A percentile compares a stretch with the other conserved stretches of the same genome.
phyloP scores from a whole-genome alignment of 768 basidiomycete species.

The Leccinum incarnatum region DNA sequence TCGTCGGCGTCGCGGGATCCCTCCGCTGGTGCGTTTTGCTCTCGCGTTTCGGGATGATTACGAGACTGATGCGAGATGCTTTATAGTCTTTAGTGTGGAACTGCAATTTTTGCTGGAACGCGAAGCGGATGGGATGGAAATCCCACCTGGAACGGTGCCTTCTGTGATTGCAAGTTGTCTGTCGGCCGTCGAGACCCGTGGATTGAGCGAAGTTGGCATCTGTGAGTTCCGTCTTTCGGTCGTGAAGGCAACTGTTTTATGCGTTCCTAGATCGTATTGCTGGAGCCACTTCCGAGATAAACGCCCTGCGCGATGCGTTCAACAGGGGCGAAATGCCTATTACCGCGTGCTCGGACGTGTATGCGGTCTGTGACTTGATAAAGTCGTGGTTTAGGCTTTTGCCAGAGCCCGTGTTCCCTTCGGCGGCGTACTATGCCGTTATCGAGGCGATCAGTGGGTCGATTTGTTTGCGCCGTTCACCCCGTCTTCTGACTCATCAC shows the following conservation, averaged over 20 bases:
- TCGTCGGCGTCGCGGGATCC: slow-evolving; percentile 62
- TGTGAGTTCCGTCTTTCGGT: slow-evolving; percentile 49
- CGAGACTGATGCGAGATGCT: slow-evolving; percentile 5
- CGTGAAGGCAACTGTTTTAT: not conserved
- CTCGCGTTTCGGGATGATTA: not conserved
- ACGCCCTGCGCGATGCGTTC: slow-evolving; percentile 67
- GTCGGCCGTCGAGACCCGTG: slow-evolving; percentile 68
- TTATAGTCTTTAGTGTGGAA: slow-evolving; percentile 72
- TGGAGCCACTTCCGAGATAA: slow-evolving; percentile 70
- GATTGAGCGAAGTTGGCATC: slow-evolving; percentile 78
- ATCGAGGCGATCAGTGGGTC: slow-evolving; percentile 69
- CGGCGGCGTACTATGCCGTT: slow-evolving; percentile 61
- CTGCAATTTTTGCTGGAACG: slow-evolving; percentile 65
- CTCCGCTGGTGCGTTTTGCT: slow-evolving; percentile 55
- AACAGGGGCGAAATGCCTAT: slow-evolving; percentile 72
- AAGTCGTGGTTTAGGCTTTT: slow-evolving; percentile 85
- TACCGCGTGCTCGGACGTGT: slow-evolving; percentile 62
- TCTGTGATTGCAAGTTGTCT: slow-evolving; percentile 64
- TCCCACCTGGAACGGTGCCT: slow-evolving; percentile 61
- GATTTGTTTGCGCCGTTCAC: not conserved
- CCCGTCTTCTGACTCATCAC: slow-evolving; percentile 11
- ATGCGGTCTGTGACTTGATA: slow-evolving; percentile 79
- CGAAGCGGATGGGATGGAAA: slow-evolving; percentile 50
- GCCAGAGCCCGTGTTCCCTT: slow-evolving; percentile 77
- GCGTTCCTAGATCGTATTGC: slow-evolving; percentile 68